A percentile compares a stretch with the other conserved stretches of the same genome.
Conservation (phyloP, 208 protist species). For the Leishmania braziliensis region DNA sequence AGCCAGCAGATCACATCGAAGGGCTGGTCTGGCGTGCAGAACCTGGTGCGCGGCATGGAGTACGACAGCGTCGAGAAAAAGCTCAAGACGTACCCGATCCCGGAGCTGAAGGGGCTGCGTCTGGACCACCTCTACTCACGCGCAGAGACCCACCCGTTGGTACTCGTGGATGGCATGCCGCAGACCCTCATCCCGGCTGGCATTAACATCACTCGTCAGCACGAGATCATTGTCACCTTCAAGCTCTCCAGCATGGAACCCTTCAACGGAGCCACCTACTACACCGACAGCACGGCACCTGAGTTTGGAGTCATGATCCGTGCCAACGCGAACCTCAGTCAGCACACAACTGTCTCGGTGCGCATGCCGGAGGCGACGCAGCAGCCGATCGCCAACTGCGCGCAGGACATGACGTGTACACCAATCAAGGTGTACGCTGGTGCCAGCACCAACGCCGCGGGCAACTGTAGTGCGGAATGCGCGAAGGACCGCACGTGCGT, state of each 20-base stretch:
- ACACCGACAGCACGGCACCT: slow-evolving; percentile 26
- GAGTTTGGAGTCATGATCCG: slow-evolving; percentile 46
- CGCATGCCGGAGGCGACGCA: slow-evolving; percentile 36
- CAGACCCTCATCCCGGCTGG: slow-evolving; percentile 14
- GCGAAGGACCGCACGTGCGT: slow-evolving; percentile 34
- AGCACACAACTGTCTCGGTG: slow-evolving; percentile 37
- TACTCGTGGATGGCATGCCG: slow-evolving; percentile 3
- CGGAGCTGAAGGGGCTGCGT: slow-evolving; percentile 42
- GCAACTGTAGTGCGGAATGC: slow-evolving; percentile 44
- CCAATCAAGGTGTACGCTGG: slow-evolving; percentile 35
- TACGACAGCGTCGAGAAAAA: slow-evolving; percentile 49
- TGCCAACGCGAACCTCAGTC: slow-evolving; percentile 18
- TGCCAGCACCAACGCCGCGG: not conserved
- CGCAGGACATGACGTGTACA: slow-evolving; percentile 23
- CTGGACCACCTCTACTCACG: slow-evolving; percentile 10
- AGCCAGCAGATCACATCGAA: slow-evolving; percentile 33
- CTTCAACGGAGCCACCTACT: slow-evolving; percentile 28
- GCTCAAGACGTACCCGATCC: slow-evolving; percentile 41
- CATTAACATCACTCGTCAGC: slow-evolving; percentile 32
- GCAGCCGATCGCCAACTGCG: slow-evolving; percentile 12
- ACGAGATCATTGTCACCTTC: slow-evolving; percentile 52
- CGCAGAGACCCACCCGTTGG: not conserved
- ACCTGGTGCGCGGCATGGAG: slow-evolving; percentile 43
- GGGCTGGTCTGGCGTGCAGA: slow-evolving; percentile 57
- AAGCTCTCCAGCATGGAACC: slow-evolving; percentile 20